A percentile compares a stretch with the other conserved stretches of the same genome.
phyloP scores from a whole-genome alignment of 768 basidiomycete genomes.

The Punctularia strigosozonata region DNA sequence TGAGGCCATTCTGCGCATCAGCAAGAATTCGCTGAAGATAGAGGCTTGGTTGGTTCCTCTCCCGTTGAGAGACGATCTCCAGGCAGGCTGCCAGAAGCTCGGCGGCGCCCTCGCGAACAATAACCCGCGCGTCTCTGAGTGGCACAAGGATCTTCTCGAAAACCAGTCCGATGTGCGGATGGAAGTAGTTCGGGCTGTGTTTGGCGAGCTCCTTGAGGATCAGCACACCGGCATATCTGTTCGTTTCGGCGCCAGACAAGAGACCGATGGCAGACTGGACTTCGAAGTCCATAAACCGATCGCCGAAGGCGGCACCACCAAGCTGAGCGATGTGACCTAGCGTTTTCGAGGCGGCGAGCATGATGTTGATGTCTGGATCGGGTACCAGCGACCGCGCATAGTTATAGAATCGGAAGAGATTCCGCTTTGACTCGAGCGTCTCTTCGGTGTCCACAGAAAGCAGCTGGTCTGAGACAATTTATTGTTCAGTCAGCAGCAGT shows the following conservation, averaged over 20 bases:
- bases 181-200: constrained; percentile 80
- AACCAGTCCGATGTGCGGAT: constrained; percentile 76
- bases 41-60: constrained; percentile 50
- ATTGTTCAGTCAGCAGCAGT: constrained; percentile 3
- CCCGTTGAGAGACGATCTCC: constrained; percentile 71
- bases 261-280: constrained; percentile 75
- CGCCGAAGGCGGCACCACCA: constrained; percentile 74
- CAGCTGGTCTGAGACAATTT: constrained; percentile 45
- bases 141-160: constrained; percentile 91
- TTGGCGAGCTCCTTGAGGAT: constrained; percentile 89
- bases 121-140: constrained; percentile 76
- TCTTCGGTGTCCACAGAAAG: constrained; percentile 71
- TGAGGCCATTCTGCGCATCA: constrained; percentile 78
- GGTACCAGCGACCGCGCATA: constrained; percentile 91
- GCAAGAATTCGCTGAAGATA: constrained; percentile 76
- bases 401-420: constrained; percentile 81
- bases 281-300: constrained; percentile 83
- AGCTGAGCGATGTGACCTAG: constrained; percentile 79
- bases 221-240: constrained; percentile 87
- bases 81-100: constrained; percentile 89
- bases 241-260: constrained; percentile 66
- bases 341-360: constrained; percentile 90
- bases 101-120: constrained; percentile 87
- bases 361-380: constrained; percentile 83
- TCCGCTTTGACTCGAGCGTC: constrained; percentile 67